Evolutionary conservation across 108 stramenopile species (phyloP).

Genomic region (Schizochytrium sp.): DNA sequence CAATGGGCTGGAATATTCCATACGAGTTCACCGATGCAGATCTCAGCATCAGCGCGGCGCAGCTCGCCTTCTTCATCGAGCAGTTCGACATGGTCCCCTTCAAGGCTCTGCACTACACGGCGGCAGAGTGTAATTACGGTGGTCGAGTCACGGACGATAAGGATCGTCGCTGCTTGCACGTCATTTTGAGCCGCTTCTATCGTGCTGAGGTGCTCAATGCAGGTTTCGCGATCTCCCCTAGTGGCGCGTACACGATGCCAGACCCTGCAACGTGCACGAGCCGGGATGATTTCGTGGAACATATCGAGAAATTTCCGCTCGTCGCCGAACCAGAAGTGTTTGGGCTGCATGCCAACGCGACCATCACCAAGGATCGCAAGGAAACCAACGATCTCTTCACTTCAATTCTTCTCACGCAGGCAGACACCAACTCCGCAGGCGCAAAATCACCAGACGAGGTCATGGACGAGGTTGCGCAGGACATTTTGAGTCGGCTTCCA

Average conservation of each 20-base stretch:
- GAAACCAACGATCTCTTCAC: slow-evolving; percentile 47
- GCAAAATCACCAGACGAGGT: slow-evolving; percentile 27
- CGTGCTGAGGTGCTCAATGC: slow-evolving; percentile 30
- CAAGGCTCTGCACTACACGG: slow-evolving; percentile 50
- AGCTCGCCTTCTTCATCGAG: slow-evolving; percentile 50
- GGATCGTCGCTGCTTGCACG: slow-evolving; percentile 46
- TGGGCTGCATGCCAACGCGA: slow-evolving; percentile 60
- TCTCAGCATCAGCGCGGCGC: slow-evolving; percentile 44
- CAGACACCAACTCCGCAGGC: background rate
- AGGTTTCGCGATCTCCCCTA: background rate
- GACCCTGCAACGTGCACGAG: background rate
- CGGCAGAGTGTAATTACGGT: slow-evolving; percentile 61
- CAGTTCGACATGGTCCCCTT: slow-evolving; percentile 43
- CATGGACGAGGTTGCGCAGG: slow-evolving; percentile 33
- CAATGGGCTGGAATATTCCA: slow-evolving; percentile 62
- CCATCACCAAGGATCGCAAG: slow-evolving; percentile 49
- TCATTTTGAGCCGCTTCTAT: slow-evolving; percentile 43
- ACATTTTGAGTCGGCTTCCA: slow-evolving; percentile 44
- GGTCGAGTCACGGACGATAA: slow-evolving; percentile 61
- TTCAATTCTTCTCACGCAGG: slow-evolving; percentile 42
- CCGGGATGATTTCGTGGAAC: slow-evolving; percentile 34
- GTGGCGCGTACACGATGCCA: background rate
- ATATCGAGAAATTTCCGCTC: slow-evolving; percentile 40
- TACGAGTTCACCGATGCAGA: slow-evolving; percentile 63
- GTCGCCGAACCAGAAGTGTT: slow-evolving; percentile 48